These are phyloP conservation scores for Geotrichum macrosporum DNA, from an alignment of 1,139 yeast species.

Conservation along the genomic window DNA sequence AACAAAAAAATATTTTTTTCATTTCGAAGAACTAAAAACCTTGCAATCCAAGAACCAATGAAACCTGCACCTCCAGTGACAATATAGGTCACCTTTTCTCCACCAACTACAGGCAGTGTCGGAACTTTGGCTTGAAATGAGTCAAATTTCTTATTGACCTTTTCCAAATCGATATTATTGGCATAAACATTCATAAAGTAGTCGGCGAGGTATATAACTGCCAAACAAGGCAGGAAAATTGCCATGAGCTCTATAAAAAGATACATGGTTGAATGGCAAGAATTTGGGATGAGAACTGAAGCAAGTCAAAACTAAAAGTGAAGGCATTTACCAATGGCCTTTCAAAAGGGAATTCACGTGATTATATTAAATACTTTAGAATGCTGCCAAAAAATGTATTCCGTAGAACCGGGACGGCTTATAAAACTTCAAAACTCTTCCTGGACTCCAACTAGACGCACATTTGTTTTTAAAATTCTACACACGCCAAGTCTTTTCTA, in stretches of 20 bases:
- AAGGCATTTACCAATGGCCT: too few relatives aligned
- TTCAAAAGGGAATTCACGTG: too few relatives aligned
- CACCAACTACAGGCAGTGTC: not conserved
- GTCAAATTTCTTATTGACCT: conserved; percentile 12
- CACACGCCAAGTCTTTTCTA: too few relatives aligned
- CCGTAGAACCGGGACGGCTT: too few relatives aligned
- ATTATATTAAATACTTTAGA: too few relatives aligned
- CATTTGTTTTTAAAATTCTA: too few relatives aligned
- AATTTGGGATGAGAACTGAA: too few relatives aligned
- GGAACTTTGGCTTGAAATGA: conserved; percentile 17
- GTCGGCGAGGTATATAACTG: conserved; percentile 9
- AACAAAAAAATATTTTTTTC: conserved; percentile 27
- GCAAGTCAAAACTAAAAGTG: too few relatives aligned
- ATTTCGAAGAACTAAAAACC: conserved; percentile 33
- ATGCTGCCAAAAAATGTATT: too few relatives aligned
- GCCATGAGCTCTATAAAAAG: conserved; percentile 15
- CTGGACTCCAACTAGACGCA: too few relatives aligned
- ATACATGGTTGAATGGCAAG: conserved; percentile 15
- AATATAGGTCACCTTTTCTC: conserved; percentile 25
- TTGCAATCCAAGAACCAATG: conserved; percentile 36
- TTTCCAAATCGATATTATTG: conserved; percentile 14
- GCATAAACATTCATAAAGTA: conserved; percentile 18
- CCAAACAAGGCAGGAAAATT: conserved; percentile 10
- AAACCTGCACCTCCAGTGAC: conserved; percentile 37
- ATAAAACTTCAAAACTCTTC: too few relatives aligned